Percentiles rank a stretch among this genome's conserved stretches.
phyloP scores from a whole-genome alignment of 306 rosid genomes.

The Senna tora region DNA sequence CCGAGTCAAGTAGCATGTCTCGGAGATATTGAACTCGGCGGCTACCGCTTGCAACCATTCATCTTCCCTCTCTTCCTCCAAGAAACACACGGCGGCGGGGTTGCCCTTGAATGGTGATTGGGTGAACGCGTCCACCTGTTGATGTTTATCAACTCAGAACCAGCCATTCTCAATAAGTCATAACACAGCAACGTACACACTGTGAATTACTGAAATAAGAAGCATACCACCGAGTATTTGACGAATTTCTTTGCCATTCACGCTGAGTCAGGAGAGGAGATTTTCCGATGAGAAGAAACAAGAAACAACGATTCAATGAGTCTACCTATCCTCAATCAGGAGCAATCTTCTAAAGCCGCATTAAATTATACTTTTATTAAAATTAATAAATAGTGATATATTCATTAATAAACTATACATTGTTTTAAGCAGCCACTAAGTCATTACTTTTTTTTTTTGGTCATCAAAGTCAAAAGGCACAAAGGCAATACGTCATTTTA shows the following conservation, averaged over 20 bases:
- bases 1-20: constrained; percentile 53
- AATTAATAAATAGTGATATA: too few species aligned
- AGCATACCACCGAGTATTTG: constrained; percentile 61
- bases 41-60: constrained; percentile 68
- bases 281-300: not conserved
- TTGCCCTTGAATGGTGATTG: constrained; percentile 74
- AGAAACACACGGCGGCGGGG: constrained; percentile 73
- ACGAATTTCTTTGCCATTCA: constrained; percentile 55
- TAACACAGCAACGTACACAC: not conserved
- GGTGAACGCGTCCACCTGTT: constrained; percentile 73
- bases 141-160: constrained; percentile 27
- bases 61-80: constrained; percentile 62
- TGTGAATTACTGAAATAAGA: not conserved
- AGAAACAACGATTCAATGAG: too few species aligned
- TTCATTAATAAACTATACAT: too few species aligned
- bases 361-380: too few species aligned
- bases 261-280: not conserved
- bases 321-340: too few species aligned
- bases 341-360: too few species aligned
- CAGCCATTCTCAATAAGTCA: not conserved
- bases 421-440: too few species aligned
- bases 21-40: constrained; percentile 58
- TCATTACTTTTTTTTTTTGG: too few species aligned
- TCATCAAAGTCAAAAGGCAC: too few species aligned
- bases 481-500: too few species aligned